Conservation (phyloP, 257 asterid species). For the Henckelia pumila region DNA sequence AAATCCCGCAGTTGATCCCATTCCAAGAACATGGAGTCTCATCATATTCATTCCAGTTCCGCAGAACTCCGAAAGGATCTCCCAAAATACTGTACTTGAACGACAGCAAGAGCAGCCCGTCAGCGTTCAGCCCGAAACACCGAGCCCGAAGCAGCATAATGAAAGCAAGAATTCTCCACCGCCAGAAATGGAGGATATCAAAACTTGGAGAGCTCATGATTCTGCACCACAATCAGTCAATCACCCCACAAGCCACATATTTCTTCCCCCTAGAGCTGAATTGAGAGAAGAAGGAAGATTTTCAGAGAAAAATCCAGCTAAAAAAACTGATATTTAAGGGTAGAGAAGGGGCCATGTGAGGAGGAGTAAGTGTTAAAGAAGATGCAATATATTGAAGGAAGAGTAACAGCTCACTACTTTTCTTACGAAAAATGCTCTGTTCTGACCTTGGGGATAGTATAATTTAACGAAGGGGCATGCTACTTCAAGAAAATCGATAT, state of each 20-base stretch:
- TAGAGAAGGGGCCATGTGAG: constrained; percentile 47
- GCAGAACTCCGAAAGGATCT: constrained; percentile 61
- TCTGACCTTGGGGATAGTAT: constrained; percentile 33
- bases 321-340: constrained; percentile 56
- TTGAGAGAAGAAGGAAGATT: background rate
- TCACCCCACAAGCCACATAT: constrained; percentile 2
- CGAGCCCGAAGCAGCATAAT: constrained; percentile 34
- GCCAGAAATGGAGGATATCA: constrained; percentile 46
- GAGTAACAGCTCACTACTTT: constrained; percentile 58
- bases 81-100: constrained; percentile 53
- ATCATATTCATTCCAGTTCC: constrained; percentile 49
- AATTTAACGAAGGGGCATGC: constrained; percentile 23
- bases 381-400: background rate
- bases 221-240: constrained; percentile 23
- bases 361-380: constrained; percentile 17
- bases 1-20: constrained; percentile 70
- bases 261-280: background rate
- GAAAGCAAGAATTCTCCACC: constrained; percentile 36
- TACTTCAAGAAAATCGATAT: constrained; percentile 23
- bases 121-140: constrained; percentile 54
- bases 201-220: constrained; percentile 46
- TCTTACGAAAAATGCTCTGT: constrained; percentile 49
- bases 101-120: constrained; percentile 67
- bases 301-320: constrained; percentile 15
- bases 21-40: constrained; percentile 81